Evolutionary conservation across 768 basidiomycete genomes (phyloP), one percentile per base, ranked within the genome.

Genomic region (Pisolithus microcarpus): DNA sequence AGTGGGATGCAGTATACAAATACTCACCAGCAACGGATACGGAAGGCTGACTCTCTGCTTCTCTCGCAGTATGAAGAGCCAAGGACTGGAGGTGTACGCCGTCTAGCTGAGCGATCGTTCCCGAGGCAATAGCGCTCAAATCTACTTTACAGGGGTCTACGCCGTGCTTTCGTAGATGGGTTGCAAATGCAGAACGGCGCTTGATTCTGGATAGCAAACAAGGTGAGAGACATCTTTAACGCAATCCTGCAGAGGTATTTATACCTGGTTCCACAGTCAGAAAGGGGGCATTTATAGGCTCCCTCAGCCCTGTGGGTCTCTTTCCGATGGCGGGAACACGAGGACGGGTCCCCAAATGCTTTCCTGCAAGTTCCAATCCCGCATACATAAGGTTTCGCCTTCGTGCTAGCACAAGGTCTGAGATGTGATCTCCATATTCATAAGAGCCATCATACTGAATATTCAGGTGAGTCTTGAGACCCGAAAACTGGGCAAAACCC

Each of bases 301-400:
- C 72, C 71, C 23, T 68, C 52, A 2, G 62, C 62, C 16, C 61
- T 56, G 58, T 87, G 85, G 2, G 70, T 76, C 64, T 86, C 84
- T 59, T 75, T 79, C 50, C 74, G 71, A 57, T 87, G 85, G 8
- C 85, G 80, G 28, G 77, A 69, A 55, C 81, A 70, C 42, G 85
- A 86, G 0, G 85, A 87, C 10, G 83, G 85, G 57, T 87, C 85
- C 13, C 79, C 79, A 56, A 87, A 87, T 13, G 69, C 63, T 28
- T 75, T 70, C 9, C 48, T 50, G 58, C 85, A 87, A 19, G 61
- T 65, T 8, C 64, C 58, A 39, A 75, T 67, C 13, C 68, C 70
- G 57, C 86, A 88, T 5, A 47, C 48, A 56, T 72, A 75, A 1
- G 83, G 84, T 62, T 78, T 81, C 9, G 50, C 64, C 40, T 68